Evolutionary conservation across 2,329 filamentous ascomycete genomes (phyloP), one percentile per base, ranked within the genome.

Genomic region (Geosmithia morbida): DNA sequence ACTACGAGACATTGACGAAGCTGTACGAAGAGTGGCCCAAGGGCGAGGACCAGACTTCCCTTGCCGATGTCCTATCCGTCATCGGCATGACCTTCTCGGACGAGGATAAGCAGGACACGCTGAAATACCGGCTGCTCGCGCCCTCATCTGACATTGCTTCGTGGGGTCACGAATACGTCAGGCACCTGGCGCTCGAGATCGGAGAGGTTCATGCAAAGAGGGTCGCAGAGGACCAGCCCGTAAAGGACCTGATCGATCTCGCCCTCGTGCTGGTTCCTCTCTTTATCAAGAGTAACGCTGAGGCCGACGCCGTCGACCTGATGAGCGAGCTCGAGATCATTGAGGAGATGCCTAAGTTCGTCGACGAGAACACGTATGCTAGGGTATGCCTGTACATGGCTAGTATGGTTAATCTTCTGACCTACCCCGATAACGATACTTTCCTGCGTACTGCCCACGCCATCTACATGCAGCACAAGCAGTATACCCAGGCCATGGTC

Each of bases 31-130:
- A 83, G 63, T 98, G 94, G 92, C 76, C 84, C 3, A 75, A 77
- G 48, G 81, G 87, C 53, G 79, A 87, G 46, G 80, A 95, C 69
- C 95, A 94, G 77, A 87, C 83, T 51, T 78, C 88, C 3, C 72
- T 98, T 53, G 94, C 92, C 43, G 94, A 98, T 67, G 92, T 95
- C 56, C 73, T 98, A 46, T 98, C 92, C 14, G 92, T 98, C 45
- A 85, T 98, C 56, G 92, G 90, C 51, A 98, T 98, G 92, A 98
- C 92, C 48, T 96, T 90, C 63, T 95, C 90, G 45, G 90, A 97
- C 60, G 92, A 97, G 66, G 87, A 95, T 59, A 82, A 87, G 64
- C 80, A 94, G 66, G 92, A 98, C 65, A 96, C 92, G 45, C 77
- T 98, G 58, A 97, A 95, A 68, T 98, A 92, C 71, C 82, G 92